Percentiles rank a stretch among this genome's conserved stretches.
Evolutionary conservation across 2,329 filamentous ascomycete species (phyloP).

Genomic region (Thermothelomyces thermophilus): DNA sequence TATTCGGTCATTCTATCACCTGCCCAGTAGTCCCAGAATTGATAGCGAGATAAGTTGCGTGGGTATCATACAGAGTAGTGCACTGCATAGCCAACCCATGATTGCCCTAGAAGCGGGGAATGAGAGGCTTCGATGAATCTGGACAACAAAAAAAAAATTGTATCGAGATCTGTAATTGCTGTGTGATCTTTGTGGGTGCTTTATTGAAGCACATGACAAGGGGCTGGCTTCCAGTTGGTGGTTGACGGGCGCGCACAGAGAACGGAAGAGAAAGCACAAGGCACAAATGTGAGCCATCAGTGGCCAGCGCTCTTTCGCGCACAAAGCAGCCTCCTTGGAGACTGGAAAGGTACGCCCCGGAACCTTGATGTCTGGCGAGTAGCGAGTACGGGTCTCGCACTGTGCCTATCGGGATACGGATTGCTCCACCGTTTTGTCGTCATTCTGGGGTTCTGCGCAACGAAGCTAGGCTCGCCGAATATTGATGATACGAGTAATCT

Average conservation of each 20-base stretch:
- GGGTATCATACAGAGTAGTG: not conserved
- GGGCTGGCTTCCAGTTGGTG: conserved; percentile 10
- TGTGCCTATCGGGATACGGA: conserved; percentile 2
- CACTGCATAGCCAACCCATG: not conserved
- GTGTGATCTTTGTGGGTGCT: conserved; percentile 2
- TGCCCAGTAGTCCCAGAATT: not conserved
- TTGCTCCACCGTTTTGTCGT: conserved; percentile 6
- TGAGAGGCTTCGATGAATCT: not conserved
- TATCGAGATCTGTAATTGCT: not conserved
- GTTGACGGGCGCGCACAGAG: conserved; percentile 1
- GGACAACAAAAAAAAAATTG: not conserved
- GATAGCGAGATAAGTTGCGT: not conserved
- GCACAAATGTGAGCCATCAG: conserved; percentile 1
- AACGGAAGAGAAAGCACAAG: conserved; percentile 11
- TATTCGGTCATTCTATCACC: conserved; percentile 2
- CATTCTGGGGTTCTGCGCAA: conserved; percentile 3
- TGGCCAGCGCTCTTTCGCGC: conserved; percentile 3
- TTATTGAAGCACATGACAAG: conserved; percentile 9
- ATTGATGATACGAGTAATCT: not conserved
- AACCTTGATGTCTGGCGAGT: not conserved
- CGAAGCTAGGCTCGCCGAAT: not conserved
- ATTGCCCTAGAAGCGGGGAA: not conserved
- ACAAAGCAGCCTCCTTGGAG: too few species aligned
- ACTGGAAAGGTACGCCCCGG: conserved; percentile 4
- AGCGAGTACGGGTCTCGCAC: not conserved